Base-by-base conservation (phyloP, 805 yeast genomes). In the Schwanniomyces yamadae region DNA sequence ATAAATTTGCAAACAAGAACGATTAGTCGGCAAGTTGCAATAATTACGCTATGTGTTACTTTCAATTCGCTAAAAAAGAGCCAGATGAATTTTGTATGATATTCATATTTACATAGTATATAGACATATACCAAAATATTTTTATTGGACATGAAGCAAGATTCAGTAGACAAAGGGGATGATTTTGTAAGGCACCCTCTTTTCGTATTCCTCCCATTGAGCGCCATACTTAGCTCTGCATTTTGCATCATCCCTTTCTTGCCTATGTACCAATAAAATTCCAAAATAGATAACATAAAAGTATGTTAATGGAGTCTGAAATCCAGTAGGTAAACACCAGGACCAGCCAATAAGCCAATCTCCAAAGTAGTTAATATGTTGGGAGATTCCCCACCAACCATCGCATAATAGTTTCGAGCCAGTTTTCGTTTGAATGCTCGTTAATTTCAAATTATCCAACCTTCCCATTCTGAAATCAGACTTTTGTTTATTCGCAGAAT, bases 321-420 rank as follows among this genome's bases (percentile, higher is more conserved):
- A 76, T 8, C 95, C 95, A 2, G 97, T 87, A 7, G 95, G 82
- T 44, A 93, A 68, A 59, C 96, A 88, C 95, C 96, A 91, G 29
- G 95, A 79, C 68, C 85, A 71, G 0, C 96, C 87, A 53, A 89
- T 81, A 27, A 93, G 57, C 90, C 96, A 88, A 65, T 93, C 99
- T 28, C 99, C 99, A 40, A 90, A 74, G 61, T 93, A 93, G 57
- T 93, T 93, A 55, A 87, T 88, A 59, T 93, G 99, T 48, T 95
- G 95, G 5, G 95, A 80, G 13, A 71, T 59, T 2, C 84, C 84
- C 99, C 99, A 93, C 99, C 98, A 93, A 3, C 98, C 96, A 52
- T 88, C 93, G 36, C 80, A 76, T 29, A 93, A 65, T 45, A 93
- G 72, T 53, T 78, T 84, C 17, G 95, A 82, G 1, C 95, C 95